These are phyloP conservation scores for Colletotrichum sp. DNA, from an alignment of 2,329 filamentous ascomycete genomes.

Conservation along the genomic window DNA sequence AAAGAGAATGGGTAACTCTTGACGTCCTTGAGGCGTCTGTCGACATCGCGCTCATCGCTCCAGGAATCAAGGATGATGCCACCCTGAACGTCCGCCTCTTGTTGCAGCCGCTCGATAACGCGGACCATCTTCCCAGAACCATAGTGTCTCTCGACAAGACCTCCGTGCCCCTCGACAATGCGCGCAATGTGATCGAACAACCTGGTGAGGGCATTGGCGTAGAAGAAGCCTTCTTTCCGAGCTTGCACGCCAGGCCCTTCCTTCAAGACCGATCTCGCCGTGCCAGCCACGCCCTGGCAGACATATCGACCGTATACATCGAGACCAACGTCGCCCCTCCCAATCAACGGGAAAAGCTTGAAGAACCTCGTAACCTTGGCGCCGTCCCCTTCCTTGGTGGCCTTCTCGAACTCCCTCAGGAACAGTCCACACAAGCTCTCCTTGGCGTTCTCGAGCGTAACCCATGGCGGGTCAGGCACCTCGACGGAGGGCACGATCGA, in stretches of 20 bases:
- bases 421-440: slow-evolving; percentile 92
- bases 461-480: slow-evolving; percentile 87
- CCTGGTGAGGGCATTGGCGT: slow-evolving; percentile 87
- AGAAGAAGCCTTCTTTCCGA: slow-evolving; percentile 83
- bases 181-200: slow-evolving; percentile 98
- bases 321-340: slow-evolving; percentile 83
- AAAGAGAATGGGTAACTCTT: slow-evolving; percentile 99
- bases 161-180: slow-evolving; percentile 91
- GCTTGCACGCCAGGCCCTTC: slow-evolving; percentile 54
- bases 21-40: slow-evolving; percentile 89
- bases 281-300: slow-evolving; percentile 88
- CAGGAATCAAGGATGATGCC: slow-evolving; percentile 96
- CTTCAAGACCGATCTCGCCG: slow-evolving; percentile 81
- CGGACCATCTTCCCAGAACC: slow-evolving; percentile 91
- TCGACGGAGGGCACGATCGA: slow-evolving; percentile 95
- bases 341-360: slow-evolving; percentile 95
- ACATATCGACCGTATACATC: slow-evolving; percentile 97
- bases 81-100: slow-evolving; percentile 94
- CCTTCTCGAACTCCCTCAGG: slow-evolving; percentile 92
- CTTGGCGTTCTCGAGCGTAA: slow-evolving; percentile 85
- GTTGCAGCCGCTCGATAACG: slow-evolving; percentile 90
- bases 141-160: slow-evolving; percentile 92
- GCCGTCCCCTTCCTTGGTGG: slow-evolving; percentile 84
- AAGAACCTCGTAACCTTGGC: slow-evolving; percentile 94
- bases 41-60: slow-evolving; percentile 86